Evolutionary conservation across 768 basidiomycete genomes (phyloP), one percentile per base, ranked within the genome.

Genomic region (Pleurotus pulmonarius): DNA sequence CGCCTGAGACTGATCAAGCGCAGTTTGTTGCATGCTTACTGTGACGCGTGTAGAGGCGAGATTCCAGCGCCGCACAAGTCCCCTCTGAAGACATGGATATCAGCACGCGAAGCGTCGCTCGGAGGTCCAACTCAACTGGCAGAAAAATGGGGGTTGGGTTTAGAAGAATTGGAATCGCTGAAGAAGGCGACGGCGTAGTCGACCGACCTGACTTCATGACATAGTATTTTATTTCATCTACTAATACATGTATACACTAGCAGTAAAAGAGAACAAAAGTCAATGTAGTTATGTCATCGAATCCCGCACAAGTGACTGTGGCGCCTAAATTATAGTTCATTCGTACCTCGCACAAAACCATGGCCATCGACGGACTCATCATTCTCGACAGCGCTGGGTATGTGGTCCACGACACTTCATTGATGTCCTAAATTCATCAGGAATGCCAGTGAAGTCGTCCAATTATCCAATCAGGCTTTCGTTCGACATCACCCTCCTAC

Each of bases 381-480:
- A 83, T 92, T 56, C 74, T 92, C 56, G 90, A 92, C 71, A 79
- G 76, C 61, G 74, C 81, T 60, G 87, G 88, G 90, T 90, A 60
- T 66, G 86, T 78, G 47, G 38, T 11, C 34, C 29, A 34, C 9
- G 18, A 29, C 16, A 16, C 18, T 41, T 13, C 15, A 18, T 44
- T 49, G 24, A 25, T 43, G 46, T 58, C 24, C 49, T 51, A 58
- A 64, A 40, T 26, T 37, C 55, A 40, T 46, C 58, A 59, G 56
- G 59, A 55, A 29, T 56, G 55, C 29, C 46, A 56, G 60, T 56
- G 46, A 69, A 87, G 83, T 55, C 81, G 83, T 46, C 86, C 94
- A 22, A 89, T 97, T 61, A 90, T 95, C 61, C 91, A 94, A 72
- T 94, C 94, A 26, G 90, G 89, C 40, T 97, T 95, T 72, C 85